These are phyloP conservation scores for Komagataella populi DNA, from an alignment of 805 yeast genomes.

Conservation along the genomic window DNA sequence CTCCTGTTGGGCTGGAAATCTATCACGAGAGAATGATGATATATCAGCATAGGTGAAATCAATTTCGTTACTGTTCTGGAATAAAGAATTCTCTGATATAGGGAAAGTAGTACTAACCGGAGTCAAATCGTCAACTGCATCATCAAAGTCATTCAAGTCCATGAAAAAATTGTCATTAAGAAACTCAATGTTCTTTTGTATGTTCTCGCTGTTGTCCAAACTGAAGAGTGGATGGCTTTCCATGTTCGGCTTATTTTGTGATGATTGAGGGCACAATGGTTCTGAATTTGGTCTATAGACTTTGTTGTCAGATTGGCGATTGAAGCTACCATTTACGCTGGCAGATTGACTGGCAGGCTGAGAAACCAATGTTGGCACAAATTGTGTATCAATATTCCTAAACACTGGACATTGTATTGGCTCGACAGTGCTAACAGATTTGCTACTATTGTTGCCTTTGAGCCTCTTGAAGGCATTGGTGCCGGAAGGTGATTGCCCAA, in stretches of 20 bases:
- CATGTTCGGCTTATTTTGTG: not conserved
- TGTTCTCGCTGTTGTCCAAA: not conserved
- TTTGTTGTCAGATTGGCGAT: not conserved
- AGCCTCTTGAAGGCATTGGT: not conserved
- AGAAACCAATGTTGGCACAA: constrained; percentile 1
- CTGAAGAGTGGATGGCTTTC: not conserved
- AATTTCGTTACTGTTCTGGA: constrained; percentile 14
- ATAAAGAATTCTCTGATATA: not conserved
- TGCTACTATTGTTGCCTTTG: not conserved
- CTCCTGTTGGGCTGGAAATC: constrained; percentile 6
- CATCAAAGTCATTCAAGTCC: constrained; percentile 1
- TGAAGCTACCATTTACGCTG: not conserved
- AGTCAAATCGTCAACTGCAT: not conserved
- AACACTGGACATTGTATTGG: constrained; percentile 7
- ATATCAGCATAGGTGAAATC: constrained; percentile 23
- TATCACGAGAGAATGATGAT: constrained; percentile 3
- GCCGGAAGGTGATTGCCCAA: not conserved
- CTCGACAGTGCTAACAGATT: not conserved
- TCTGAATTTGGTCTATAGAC: not conserved
- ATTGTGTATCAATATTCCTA: constrained; percentile 5
- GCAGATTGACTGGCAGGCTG: not conserved
- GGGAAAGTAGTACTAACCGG: not conserved
- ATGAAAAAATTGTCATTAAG: constrained; percentile 1
- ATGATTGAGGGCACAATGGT: not conserved
- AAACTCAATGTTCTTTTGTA: not conserved